phyloP scores from a whole-genome alignment of 2,329 filamentous ascomycete species.

The Chaetomium sp. region DNA sequence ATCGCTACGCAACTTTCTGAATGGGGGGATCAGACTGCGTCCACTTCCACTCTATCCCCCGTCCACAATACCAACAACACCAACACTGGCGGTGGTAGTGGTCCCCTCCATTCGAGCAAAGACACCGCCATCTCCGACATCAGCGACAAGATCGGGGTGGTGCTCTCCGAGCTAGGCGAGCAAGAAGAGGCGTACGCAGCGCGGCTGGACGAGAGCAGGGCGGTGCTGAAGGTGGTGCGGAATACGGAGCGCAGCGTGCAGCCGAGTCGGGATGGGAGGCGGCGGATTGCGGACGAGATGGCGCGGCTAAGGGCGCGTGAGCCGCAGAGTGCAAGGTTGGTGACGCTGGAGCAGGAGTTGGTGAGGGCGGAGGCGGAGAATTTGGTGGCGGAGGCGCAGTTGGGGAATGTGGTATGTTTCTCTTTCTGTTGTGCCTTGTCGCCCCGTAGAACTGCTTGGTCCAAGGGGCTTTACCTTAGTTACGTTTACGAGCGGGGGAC shows the following conservation, averaged over 20 bases:
- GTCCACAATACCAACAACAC: constrained; percentile 31
- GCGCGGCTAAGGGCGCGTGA: constrained; percentile 88
- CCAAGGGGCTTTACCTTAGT: neutral
- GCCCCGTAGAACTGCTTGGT: neutral
- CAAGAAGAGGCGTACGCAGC: constrained; percentile 87
- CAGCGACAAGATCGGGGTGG: constrained; percentile 89
- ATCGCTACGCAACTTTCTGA: constrained; percentile 90
- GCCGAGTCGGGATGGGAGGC: constrained; percentile 79
- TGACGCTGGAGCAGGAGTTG: constrained; percentile 89
- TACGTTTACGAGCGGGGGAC: no score
- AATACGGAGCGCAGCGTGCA: constrained; percentile 96
- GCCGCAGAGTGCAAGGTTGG: constrained; percentile 72
- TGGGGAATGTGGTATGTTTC: constrained; percentile 78
- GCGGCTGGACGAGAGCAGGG: constrained; percentile 77
- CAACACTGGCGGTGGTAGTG: constrained; percentile 37
- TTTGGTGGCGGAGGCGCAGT: constrained; percentile 89
- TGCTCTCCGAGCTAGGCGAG: constrained; percentile 87
- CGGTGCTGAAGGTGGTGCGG: constrained; percentile 79
- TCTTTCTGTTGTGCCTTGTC: neutral
- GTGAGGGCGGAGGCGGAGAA: constrained; percentile 94
- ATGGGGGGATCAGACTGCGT: constrained; percentile 64
- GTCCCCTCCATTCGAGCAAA: constrained; percentile 28
- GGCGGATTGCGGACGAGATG: constrained; percentile 88
- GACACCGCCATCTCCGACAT: constrained; percentile 86
- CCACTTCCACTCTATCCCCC: neutral